These are phyloP conservation scores for Starmerella powellii DNA, from an alignment of 805 yeast species.

Conservation along the genomic window DNA sequence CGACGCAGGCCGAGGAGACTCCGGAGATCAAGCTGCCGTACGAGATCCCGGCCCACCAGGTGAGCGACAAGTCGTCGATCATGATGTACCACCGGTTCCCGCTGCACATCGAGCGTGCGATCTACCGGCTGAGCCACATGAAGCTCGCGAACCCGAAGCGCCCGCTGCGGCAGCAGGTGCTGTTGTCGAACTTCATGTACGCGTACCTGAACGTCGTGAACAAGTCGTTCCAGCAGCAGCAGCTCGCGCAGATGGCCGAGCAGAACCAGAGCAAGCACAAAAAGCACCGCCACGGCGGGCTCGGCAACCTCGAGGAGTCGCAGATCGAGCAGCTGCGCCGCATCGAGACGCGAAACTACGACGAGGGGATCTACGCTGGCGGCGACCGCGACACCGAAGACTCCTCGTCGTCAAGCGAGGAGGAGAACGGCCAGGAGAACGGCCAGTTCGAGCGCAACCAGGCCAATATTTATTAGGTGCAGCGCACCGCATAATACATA, in stretches of 20 bases:
- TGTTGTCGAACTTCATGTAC: slow-evolving; percentile 92
- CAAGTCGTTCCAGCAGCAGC: slow-evolving; percentile 43
- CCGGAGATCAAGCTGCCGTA: slow-evolving; percentile 27
- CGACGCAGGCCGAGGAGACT: neutral
- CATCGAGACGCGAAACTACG: slow-evolving; percentile 15
- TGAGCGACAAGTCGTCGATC: slow-evolving; percentile 27
- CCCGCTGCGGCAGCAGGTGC: slow-evolving; percentile 81
- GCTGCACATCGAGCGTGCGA: slow-evolving; percentile 90
- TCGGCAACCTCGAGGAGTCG: slow-evolving; percentile 11
- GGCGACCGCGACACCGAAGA: slow-evolving; percentile 2
- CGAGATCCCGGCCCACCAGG: slow-evolving; percentile 30
- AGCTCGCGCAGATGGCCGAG: slow-evolving; percentile 18
- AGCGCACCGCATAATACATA: neutral
- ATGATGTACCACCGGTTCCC: slow-evolving; percentile 55
- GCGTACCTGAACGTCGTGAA: slow-evolving; percentile 90
- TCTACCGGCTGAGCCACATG: slow-evolving; percentile 81
- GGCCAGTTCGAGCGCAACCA: neutral
- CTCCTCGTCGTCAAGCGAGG: slow-evolving; percentile 15
- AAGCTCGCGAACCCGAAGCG: slow-evolving; percentile 90
- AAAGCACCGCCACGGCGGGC: neutral
- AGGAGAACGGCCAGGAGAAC: slow-evolving; percentile 9
- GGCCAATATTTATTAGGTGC: slow-evolving; percentile 1
- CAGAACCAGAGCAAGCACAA: slow-evolving; percentile 1
- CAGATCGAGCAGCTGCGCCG: slow-evolving; percentile 17
- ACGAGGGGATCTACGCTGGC: slow-evolving; percentile 11